A percentile compares a stretch with the other conserved stretches of the same genome.
phyloP scores from a whole-genome alignment of 2,329 filamentous ascomycete genomes.

The Hypoxylon sp. region DNA sequence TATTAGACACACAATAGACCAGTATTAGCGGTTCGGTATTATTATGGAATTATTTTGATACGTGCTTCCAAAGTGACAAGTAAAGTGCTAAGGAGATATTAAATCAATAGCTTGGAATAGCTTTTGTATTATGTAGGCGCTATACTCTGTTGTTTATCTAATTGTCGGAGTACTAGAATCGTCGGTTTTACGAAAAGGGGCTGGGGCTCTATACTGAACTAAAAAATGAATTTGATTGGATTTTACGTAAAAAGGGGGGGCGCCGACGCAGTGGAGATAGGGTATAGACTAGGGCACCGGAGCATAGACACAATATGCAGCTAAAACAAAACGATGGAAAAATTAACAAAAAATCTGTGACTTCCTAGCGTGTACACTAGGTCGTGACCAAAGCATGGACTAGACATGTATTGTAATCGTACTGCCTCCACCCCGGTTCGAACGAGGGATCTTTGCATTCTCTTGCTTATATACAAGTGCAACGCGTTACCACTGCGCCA shows the following conservation, averaged over 20 bases:
- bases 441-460: slow-evolving; percentile 48
- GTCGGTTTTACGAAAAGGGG: too few species aligned
- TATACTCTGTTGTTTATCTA: too few species aligned
- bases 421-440: slow-evolving; percentile 47
- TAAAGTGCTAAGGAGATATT: too few species aligned
- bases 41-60: too few species aligned
- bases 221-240: too few species aligned
- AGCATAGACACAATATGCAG: background rate
- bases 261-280: background rate
- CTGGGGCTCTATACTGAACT: too few species aligned
- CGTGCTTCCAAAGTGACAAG: too few species aligned
- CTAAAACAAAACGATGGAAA: background rate
- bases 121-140: too few species aligned
- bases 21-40: too few species aligned
- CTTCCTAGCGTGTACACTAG: slow-evolving; percentile 18
- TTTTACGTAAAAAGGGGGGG: background rate
- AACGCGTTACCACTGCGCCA: slow-evolving; percentile 50
- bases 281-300: background rate
- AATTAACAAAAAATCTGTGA: slow-evolving; percentile 3
- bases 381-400: slow-evolving; percentile 22
- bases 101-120: too few species aligned
- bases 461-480: slow-evolving; percentile 45
- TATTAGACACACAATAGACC: too few species aligned
- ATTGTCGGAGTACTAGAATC: too few species aligned
- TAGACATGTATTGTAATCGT: slow-evolving; percentile 6